Evolutionary conservation across 179 eudicot genomes (phyloP).

Genomic region (Silene vulgaris): DNA sequence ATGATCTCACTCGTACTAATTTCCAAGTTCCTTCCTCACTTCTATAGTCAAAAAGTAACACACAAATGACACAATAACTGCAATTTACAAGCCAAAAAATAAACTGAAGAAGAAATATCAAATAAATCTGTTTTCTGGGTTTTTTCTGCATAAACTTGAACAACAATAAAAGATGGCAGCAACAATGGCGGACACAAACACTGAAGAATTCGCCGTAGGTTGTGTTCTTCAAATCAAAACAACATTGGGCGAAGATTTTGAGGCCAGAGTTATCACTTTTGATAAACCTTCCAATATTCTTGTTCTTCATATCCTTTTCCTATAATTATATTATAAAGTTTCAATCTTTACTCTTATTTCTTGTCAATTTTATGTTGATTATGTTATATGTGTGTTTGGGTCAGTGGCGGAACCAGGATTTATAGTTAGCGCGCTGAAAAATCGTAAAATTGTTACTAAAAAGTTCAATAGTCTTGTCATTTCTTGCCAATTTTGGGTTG

Average conservation of each 20-base stretch:
- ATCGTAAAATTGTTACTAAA: too few relatives aligned
- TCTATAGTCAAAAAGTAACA: not conserved
- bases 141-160: not conserved
- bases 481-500: not conserved
- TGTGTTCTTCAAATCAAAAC: conserved; percentile 76
- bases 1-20: not conserved
- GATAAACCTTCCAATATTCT: conserved; percentile 76
- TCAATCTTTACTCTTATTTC: conserved; percentile 3
- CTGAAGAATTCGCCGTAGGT: conserved; percentile 66
- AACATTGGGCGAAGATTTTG: conserved; percentile 78
- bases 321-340: not conserved
- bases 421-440: not conserved
- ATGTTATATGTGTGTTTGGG: not conserved
- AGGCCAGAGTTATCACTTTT: conserved; percentile 73
- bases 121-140: not conserved
- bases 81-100: not conserved
- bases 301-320: conserved; percentile 85
- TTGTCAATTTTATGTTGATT: not conserved
- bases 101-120: not conserved
- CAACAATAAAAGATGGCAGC: conserved; percentile 20
- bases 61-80: not conserved
- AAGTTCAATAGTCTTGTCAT: too few relatives aligned
- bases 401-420: not conserved
- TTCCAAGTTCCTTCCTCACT: not conserved
- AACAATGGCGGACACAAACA: conserved; percentile 30